Conservation (phyloP, 2,329 filamentous ascomycete genomes). For the Fusarium armeniacum region DNA sequence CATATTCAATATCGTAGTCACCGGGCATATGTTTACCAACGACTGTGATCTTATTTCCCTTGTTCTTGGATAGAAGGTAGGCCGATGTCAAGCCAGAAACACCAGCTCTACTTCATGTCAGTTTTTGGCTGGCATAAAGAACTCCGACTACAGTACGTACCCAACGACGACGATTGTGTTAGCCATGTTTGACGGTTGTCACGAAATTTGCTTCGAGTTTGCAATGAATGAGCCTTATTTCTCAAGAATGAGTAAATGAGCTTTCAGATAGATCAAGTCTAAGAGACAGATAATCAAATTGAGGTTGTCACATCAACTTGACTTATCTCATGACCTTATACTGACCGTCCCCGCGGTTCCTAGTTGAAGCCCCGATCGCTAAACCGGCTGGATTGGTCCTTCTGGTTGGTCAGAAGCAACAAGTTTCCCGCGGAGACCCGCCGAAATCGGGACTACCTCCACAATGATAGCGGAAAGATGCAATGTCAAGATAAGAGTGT, state of each 20-base stretch:
- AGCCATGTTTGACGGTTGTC: constrained; percentile 44
- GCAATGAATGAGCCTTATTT: not conserved
- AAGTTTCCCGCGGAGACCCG: constrained; percentile 4
- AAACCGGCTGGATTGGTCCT: constrained; percentile 9
- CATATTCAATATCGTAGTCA: constrained; percentile 92
- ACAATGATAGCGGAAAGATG: constrained; percentile 9
- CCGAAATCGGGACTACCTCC: constrained; percentile 26
- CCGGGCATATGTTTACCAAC: constrained; percentile 93
- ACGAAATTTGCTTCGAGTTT: not conserved
- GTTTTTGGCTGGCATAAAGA: not conserved
- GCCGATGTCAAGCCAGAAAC: constrained; percentile 67
- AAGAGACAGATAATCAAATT: not conserved
- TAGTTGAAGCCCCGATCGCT: constrained; percentile 38
- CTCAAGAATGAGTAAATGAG: not conserved
- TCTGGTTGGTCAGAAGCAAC: constrained; percentile 21
- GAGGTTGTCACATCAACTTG: constrained; percentile 25
- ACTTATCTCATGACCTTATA: constrained; percentile 16
- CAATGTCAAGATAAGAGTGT: constrained; percentile 22
- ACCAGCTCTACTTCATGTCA: constrained; percentile 57
- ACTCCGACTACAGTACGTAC: constrained; percentile 43
- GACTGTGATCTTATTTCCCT: constrained; percentile 71
- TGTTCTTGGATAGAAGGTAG: constrained; percentile 61
- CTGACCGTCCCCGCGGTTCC: constrained; percentile 18
- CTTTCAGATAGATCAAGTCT: not conserved
- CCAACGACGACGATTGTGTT: constrained; percentile 55